Evolutionary conservation across 306 rosid species (phyloP).

Genomic region (Prunus campanulata): DNA sequence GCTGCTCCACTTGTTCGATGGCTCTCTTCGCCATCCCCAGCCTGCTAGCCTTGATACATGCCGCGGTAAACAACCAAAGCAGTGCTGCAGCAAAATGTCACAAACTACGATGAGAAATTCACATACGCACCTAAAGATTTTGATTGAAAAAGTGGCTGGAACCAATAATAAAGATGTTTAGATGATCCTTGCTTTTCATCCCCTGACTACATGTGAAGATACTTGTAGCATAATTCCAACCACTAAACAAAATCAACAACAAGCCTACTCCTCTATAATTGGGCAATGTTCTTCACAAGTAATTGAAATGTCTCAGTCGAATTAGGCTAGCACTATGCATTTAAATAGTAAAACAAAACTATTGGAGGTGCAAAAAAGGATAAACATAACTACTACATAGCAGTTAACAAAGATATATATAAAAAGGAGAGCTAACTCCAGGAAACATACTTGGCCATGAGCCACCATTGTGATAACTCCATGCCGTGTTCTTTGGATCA

Average conservation of each 20-base stretch:
- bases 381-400: background rate
- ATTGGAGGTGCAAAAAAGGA: background rate
- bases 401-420: background rate
- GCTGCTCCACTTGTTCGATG: conserved; percentile 21
- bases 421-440: background rate
- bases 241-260: too few relatives aligned
- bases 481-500: conserved; percentile 30
- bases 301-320: background rate
- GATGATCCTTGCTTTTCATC: too few relatives aligned
- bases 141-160: background rate
- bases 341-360: background rate
- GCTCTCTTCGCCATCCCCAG: conserved; percentile 18
- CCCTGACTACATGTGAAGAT: too few relatives aligned
- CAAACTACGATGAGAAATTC: too few relatives aligned
- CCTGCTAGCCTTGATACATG: conserved; percentile 23
- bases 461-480: conserved; percentile 35
- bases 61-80: conserved; percentile 26
- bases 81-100: conserved; percentile 14
- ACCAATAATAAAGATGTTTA: too few relatives aligned
- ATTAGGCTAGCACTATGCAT: background rate
- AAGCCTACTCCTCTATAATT: too few relatives aligned
- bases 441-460: conserved; percentile 31
- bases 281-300: background rate
- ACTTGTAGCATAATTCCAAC: too few relatives aligned
- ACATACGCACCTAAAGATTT: background rate